Conservation (phyloP, 495 filamentous ascomycete species). For the Beverwykella pulmonaria region DNA sequence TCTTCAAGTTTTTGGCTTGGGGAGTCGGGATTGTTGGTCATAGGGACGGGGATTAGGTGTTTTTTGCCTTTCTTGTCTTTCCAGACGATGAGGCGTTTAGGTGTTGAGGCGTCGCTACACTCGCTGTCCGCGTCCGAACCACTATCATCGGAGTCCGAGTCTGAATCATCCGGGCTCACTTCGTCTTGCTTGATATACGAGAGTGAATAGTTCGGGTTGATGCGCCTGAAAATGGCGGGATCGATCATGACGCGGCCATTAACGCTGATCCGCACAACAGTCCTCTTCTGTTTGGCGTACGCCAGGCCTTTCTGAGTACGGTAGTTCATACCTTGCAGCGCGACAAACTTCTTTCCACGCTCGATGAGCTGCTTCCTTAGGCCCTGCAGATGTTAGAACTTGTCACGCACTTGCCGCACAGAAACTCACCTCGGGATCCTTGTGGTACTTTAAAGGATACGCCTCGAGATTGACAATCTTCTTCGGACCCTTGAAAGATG, state of each 20-base stretch:
- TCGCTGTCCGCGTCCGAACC: slow-evolving; percentile 40
- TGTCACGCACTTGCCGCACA: background rate
- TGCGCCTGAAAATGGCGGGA: slow-evolving; percentile 79
- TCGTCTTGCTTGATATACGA: slow-evolving; percentile 78
- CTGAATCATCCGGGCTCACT: slow-evolving; percentile 56
- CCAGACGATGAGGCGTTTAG: slow-evolving; percentile 64
- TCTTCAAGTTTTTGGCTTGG: slow-evolving; percentile 66
- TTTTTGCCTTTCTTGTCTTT: slow-evolving; percentile 64
- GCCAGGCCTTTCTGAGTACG: slow-evolving; percentile 80
- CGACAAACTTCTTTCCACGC: slow-evolving; percentile 83
- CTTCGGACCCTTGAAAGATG: slow-evolving; percentile 77
- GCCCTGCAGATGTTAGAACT: slow-evolving; percentile 33
- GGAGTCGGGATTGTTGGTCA: slow-evolving; percentile 65
- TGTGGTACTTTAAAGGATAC: slow-evolving; percentile 84
- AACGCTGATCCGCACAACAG: slow-evolving; percentile 81
- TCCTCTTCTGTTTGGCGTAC: slow-evolving; percentile 80
- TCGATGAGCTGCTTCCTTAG: slow-evolving; percentile 71
- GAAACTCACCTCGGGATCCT: slow-evolving; percentile 58
- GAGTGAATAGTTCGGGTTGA: slow-evolving; percentile 87
- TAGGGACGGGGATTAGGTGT: slow-evolving; percentile 61
- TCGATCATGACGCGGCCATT: slow-evolving; percentile 93
- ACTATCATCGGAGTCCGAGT: slow-evolving; percentile 7
- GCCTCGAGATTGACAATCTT: slow-evolving; percentile 78
- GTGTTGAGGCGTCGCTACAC: slow-evolving; percentile 50
- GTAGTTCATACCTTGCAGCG: slow-evolving; percentile 81